phyloP scores from a whole-genome alignment of 2,329 filamentous ascomycete species.

The Berkeleyomyces rouxiae region DNA sequence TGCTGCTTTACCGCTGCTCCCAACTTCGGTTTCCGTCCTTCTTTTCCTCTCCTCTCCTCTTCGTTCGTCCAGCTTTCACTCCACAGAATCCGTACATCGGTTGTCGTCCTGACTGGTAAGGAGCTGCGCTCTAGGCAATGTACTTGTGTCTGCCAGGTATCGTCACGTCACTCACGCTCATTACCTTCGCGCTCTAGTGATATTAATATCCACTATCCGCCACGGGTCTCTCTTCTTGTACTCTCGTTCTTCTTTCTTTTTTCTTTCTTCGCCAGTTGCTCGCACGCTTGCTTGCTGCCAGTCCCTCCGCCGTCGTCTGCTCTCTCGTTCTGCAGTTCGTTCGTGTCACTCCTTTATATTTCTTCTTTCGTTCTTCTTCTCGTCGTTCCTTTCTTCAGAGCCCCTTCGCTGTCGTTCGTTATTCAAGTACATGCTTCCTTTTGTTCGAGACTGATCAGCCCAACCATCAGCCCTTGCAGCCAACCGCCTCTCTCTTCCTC shows the following conservation, averaged over 20 bases:
- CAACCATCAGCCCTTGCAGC: neutral
- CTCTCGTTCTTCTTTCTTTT: neutral
- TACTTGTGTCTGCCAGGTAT: neutral
- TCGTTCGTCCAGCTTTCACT: neutral
- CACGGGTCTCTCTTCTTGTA: neutral
- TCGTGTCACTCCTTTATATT: conserved; percentile 1
- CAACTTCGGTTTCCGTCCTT: neutral
- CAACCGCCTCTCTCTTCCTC: neutral
- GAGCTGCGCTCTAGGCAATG: neutral
- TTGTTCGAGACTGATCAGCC: neutral
- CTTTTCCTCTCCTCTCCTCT: neutral
- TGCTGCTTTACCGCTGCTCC: neutral
- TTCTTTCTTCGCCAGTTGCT: neutral
- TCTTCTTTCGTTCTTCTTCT: neutral
- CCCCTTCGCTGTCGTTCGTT: conserved; percentile 14
- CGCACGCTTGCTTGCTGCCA: neutral
- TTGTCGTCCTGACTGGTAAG: neutral
- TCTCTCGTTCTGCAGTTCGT: neutral
- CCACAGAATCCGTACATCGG: neutral
- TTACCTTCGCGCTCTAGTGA: neutral
- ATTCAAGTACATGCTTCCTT: neutral
- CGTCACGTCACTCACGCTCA: conserved; percentile 1
- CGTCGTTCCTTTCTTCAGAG: conserved; percentile 14
- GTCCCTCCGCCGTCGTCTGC: neutral
- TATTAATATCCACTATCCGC: neutral